Base-by-base conservation (phyloP, 176 grass and related monocot genomes). In the Zizania latifolia region DNA sequence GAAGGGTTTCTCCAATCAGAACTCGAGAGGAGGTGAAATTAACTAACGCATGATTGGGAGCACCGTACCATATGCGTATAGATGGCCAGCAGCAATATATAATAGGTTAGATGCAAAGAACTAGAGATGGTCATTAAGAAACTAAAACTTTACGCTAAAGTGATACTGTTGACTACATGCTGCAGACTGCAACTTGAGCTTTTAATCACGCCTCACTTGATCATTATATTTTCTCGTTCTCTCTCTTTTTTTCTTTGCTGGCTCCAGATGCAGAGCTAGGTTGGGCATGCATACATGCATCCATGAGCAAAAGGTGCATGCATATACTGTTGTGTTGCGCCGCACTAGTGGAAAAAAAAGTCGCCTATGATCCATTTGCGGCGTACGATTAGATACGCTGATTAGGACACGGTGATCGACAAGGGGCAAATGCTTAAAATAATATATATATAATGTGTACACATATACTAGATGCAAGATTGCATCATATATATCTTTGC, bases 331-430 rank as follows among this genome's bases (percentile, higher is more conserved):
- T 71, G 21, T 40, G 76, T 58, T 67, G 76, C 31, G 77, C 71
- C 15, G 55, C 43, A 56, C 64, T 56, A 76, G 44, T 23, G 22
- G 50, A 12, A 62, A 74, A n/a, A 22, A 78, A 68, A 60, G 75
- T 4, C 12, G 28, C 53, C 71, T 70, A 75, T 62, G 70, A 88
- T 88, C 78, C 86, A 69, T 59, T 75, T 38, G 31, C 39, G 59
- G 51, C 10, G 81, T 88, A 76, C 54, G 75, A 57, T 84, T 88
- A 80, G 86, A 87, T 83, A 74, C 80, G 75, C 61, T 79, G 75
- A 80, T 88, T 84, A 75, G 80, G 81, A 80, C 81, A 34, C 55
- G 41, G 39, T 74, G 81, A 88, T 83, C 26, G 65, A 69, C 64
- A 57, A 45, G n/a, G n/a, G 58, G 30, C 36, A 37, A 38, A 46